phyloP scores from a whole-genome alignment of 2,329 filamentous ascomycete species.

The Cladophialophora chaetospira region DNA sequence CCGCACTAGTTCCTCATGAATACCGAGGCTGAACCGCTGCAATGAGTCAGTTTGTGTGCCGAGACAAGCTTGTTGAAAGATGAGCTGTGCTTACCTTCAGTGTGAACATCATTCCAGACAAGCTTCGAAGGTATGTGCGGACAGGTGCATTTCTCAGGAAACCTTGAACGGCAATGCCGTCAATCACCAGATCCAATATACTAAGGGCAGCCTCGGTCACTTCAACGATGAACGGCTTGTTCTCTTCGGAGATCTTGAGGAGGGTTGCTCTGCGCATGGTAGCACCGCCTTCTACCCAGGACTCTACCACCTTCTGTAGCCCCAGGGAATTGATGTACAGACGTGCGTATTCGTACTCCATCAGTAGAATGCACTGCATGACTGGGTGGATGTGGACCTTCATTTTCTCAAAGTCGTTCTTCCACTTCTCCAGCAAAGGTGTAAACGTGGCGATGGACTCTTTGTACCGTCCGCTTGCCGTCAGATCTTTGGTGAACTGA shows the following conservation, averaged over 20 bases:
- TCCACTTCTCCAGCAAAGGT: slow-evolving; percentile 77
- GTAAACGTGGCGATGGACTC: slow-evolving; percentile 78
- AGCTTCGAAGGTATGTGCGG: slow-evolving; percentile 65
- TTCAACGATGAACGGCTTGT: slow-evolving; percentile 63
- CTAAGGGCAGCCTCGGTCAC: slow-evolving; percentile 64
- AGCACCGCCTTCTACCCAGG: slow-evolving; percentile 28
- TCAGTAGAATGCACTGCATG: slow-evolving; percentile 76
- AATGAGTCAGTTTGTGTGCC: slow-evolving; percentile 22
- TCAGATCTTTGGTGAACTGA: slow-evolving; percentile 84
- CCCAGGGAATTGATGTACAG: slow-evolving; percentile 92
- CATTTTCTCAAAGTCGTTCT: slow-evolving; percentile 77
- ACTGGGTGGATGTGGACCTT: slow-evolving; percentile 34
- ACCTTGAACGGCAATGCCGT: slow-evolving; percentile 59
- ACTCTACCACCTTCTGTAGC: slow-evolving; percentile 88
- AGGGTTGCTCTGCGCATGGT: slow-evolving; percentile 27
- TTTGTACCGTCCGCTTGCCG: slow-evolving; percentile 82
- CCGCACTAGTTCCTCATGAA: slow-evolving; percentile 63
- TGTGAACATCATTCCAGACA: slow-evolving; percentile 66
- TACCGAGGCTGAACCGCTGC: slow-evolving; percentile 63
- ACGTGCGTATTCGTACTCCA: slow-evolving; percentile 73
- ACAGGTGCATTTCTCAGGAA: slow-evolving; percentile 65
- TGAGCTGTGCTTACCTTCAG: slow-evolving; percentile 52
- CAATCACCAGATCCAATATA: slow-evolving; percentile 61
- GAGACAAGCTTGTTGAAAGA: background rate
- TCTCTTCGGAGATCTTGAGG: slow-evolving; percentile 42